Conservation (phyloP, 2,329 filamentous ascomycete genomes). For the Colletotrichum orchidophilum region DNA sequence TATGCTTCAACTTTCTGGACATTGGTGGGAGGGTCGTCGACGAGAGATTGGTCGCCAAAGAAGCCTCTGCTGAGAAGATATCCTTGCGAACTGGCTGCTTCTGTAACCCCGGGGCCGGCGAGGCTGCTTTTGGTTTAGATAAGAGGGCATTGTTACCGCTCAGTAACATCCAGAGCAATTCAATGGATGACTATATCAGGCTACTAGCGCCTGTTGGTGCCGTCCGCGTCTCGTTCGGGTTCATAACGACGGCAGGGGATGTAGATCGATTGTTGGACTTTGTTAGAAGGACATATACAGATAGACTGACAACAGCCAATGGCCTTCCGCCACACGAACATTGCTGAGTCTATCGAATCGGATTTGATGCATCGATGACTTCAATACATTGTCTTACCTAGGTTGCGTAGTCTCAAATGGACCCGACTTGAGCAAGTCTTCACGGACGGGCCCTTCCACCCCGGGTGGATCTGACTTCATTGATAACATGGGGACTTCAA, state of each 20-base stretch:
- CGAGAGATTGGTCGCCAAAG: conserved; percentile 46
- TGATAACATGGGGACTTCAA: too few relatives aligned
- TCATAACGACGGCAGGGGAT: conserved; percentile 46
- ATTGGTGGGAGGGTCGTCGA: conserved; percentile 44
- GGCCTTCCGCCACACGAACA: conserved; percentile 14
- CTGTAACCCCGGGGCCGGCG: conserved; percentile 52
- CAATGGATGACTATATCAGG: conserved; percentile 38
- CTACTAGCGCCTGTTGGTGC: conserved; percentile 43
- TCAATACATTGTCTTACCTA: too few relatives aligned
- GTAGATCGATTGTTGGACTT: conserved; percentile 49
- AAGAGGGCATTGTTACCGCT: conserved; percentile 26
- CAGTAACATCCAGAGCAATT: conserved; percentile 21
- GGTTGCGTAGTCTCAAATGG: too few relatives aligned
- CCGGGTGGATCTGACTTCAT: too few relatives aligned
- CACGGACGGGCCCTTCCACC: too few relatives aligned
- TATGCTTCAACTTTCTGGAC: conserved; percentile 52
- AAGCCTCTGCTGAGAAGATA: conserved; percentile 45
- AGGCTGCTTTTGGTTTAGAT: conserved; percentile 45
- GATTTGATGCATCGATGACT: too few relatives aligned
- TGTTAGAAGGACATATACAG: conserved; percentile 42
- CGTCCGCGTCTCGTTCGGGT: conserved; percentile 50
- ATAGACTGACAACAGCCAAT: conserved; percentile 37
- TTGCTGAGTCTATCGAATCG: conserved; percentile 21
- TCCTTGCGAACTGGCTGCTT: conserved; percentile 53
- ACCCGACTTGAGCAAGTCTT: too few relatives aligned